Evolutionary conservation across 768 basidiomycete genomes (phyloP), one percentile per base, ranked within the genome.

Genomic region (Paxillus ammoniavirescens): DNA sequence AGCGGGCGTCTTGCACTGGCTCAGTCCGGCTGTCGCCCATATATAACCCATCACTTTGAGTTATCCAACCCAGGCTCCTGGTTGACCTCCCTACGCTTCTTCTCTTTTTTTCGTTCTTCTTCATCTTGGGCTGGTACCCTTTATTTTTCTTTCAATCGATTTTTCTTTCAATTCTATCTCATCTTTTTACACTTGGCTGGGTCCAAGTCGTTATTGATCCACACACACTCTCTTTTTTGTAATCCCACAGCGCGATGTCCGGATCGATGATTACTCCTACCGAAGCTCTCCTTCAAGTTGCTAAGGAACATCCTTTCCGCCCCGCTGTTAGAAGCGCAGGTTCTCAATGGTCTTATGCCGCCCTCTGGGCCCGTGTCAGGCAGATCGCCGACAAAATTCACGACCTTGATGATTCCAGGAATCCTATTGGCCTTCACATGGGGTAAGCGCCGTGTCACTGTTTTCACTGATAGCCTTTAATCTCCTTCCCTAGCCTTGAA

Each of bases 361-460:
- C 63, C 49, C 58, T 68, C n/a, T 68, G 67, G 67, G 58, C 62
- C 49, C 67, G 67, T 43, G 60, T 68, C 50, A 58, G 61, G 52
- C 55, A 59, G 47, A 61, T 68, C 10, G 59, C 66, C 13, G 59
- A 64, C 47, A 52, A 52, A 47, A 59, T 69, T 17, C 28, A 40
- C 37, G 47, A 36, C 33, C 53, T 66, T 38, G 60, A 58, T 47
- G 37, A 46, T 42, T 37, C 56, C 41, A 42, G 58, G 45, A 46
- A 54, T 38, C 49, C 65, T 42, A 53, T 69, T n/a, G 67, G 67
- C 50, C 61, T 68, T 48, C 43, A 61, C 52, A 65, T 67, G 61
- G 58, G 61, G 67, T 66, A 38, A 40, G 61, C 37, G 7, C 26
- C 13, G 1, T 51, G 33, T 14, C 13, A 6, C 23, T 14, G 10